A percentile compares a stretch with the other conserved stretches of the same genome.
Conservation (phyloP, 192 early-diverging fungal species). For the Radiomyces spectabilis region DNA sequence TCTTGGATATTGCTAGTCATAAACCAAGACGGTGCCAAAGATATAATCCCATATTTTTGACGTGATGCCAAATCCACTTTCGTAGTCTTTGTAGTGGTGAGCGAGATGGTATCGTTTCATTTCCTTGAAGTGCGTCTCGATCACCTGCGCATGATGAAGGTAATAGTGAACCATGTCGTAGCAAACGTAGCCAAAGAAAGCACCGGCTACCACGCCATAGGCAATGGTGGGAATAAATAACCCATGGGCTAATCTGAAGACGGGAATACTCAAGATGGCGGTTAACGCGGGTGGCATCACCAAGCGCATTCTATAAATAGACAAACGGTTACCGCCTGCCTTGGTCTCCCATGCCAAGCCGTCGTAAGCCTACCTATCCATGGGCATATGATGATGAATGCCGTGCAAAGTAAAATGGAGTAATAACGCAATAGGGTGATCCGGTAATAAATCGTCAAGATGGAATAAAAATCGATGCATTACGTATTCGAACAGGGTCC, state of each 20-base stretch:
- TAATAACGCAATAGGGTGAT: constrained; percentile 66
- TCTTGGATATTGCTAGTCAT: too few relatives aligned
- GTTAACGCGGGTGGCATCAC: constrained; percentile 92
- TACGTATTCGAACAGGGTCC: constrained; percentile 86
- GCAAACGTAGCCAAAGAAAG: constrained; percentile 72
- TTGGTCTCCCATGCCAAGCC: not conserved
- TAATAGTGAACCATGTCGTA: constrained; percentile 95
- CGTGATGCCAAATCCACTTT: constrained; percentile 84
- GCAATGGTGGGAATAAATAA: constrained; percentile 52
- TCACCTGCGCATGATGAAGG: constrained; percentile 82
- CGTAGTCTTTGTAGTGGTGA: constrained; percentile 90
- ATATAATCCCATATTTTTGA: constrained; percentile 87
- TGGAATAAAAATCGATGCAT: constrained; percentile 94
- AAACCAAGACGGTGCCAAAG: constrained; percentile 59
- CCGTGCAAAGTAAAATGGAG: constrained; percentile 92
- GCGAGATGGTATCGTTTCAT: constrained; percentile 93
- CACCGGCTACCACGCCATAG: constrained; percentile 65
- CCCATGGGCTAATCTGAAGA: constrained; percentile 40
- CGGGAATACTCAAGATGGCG: constrained; percentile 52
- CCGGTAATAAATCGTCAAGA: constrained; percentile 80
- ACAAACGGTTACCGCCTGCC: not conserved
- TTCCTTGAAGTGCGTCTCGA: constrained; percentile 61
- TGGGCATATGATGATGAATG: constrained; percentile 93
- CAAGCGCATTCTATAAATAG: constrained; percentile 64
- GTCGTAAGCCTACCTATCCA: constrained; percentile 65